These are phyloP conservation scores for Stagonosporopsis vannaccii DNA, from an alignment of 2,329 filamentous ascomycete species.

Conservation along the genomic window DNA sequence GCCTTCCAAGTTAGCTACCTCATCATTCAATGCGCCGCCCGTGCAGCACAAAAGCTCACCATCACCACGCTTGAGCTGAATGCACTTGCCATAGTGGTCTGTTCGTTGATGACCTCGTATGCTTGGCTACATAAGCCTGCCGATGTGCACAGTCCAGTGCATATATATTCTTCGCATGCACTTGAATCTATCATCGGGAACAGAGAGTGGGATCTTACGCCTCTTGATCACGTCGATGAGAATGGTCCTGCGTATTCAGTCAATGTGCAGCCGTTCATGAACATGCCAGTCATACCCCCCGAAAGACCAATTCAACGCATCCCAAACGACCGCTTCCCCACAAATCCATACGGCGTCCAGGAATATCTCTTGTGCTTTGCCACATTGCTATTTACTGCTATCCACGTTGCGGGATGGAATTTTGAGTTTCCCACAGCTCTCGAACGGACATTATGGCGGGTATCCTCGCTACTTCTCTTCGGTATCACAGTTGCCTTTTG, in stretches of 20 bases:
- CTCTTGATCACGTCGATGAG: conserved; percentile 12
- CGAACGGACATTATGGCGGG: conserved; percentile 20
- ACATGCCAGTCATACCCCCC: conserved; percentile 22
- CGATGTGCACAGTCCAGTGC: conserved; percentile 19
- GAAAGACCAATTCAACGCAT: conserved; percentile 27
- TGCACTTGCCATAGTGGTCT: conserved; percentile 27
- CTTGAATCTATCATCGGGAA: conserved; percentile 12
- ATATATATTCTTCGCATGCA: conserved; percentile 10
- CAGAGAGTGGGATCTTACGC: conserved; percentile 23
- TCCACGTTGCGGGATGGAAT: conserved; percentile 23
- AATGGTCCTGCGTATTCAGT: conserved; percentile 25
- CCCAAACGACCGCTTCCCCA: conserved; percentile 25
- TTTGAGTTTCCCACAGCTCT: conserved; percentile 21
- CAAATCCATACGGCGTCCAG: conserved; percentile 23
- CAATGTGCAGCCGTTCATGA: conserved; percentile 29
- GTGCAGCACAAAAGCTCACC: conserved; percentile 16
- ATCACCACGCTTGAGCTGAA: conserved; percentile 27
- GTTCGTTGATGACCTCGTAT: conserved; percentile 20
- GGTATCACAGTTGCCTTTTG: conserved; percentile 29
- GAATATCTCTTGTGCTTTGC: conserved; percentile 25
- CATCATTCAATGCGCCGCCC: conserved; percentile 24
- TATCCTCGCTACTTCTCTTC: conserved; percentile 21
- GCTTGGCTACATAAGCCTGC: conserved; percentile 28
- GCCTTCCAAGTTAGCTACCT: conserved; percentile 29
- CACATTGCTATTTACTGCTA: conserved; percentile 16